Conservation (phyloP, 73 alveolate species). For the Diophrys appendiculata region DNA sequence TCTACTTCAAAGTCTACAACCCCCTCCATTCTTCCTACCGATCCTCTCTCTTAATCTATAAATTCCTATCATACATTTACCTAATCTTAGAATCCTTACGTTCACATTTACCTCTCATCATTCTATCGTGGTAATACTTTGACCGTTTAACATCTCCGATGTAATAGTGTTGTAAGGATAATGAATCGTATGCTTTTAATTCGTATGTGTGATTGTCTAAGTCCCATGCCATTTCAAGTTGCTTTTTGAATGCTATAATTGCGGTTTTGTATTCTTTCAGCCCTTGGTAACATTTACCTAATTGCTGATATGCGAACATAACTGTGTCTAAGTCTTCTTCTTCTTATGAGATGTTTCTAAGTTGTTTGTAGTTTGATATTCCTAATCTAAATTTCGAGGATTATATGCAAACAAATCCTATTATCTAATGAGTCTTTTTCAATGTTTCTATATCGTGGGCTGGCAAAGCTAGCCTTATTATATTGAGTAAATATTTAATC, state of each 20-base stretch:
- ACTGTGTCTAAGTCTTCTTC: constrained; percentile 17
- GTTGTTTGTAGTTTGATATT: not conserved
- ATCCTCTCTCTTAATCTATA: not conserved
- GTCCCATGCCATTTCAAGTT: constrained; percentile 61
- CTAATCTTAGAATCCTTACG: not conserved
- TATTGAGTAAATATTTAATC: not conserved
- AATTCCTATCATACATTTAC: not conserved
- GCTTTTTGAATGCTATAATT: constrained; percentile 48
- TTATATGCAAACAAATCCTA: not conserved
- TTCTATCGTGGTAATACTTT: constrained; percentile 57
- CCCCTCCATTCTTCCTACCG: constrained; percentile 11
- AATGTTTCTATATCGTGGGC: constrained; percentile 22
- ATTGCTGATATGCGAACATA: constrained; percentile 35
- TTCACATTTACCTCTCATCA: constrained; percentile 63
- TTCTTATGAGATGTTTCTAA: constrained; percentile 41
- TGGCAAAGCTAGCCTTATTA: constrained; percentile 4
- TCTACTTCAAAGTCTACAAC: constrained; percentile 6
- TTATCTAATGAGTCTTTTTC: constrained; percentile 2
- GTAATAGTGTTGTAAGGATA: constrained; percentile 45
- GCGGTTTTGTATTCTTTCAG: constrained; percentile 55
- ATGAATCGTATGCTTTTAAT: constrained; percentile 40
- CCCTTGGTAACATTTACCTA: constrained; percentile 54
- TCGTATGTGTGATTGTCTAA: constrained; percentile 24
- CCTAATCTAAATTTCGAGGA: constrained; percentile 3
- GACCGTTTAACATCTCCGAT: constrained; percentile 60